Conservation (phyloP, 169 alveolate species). For the Eimeria brunetti region DNA sequence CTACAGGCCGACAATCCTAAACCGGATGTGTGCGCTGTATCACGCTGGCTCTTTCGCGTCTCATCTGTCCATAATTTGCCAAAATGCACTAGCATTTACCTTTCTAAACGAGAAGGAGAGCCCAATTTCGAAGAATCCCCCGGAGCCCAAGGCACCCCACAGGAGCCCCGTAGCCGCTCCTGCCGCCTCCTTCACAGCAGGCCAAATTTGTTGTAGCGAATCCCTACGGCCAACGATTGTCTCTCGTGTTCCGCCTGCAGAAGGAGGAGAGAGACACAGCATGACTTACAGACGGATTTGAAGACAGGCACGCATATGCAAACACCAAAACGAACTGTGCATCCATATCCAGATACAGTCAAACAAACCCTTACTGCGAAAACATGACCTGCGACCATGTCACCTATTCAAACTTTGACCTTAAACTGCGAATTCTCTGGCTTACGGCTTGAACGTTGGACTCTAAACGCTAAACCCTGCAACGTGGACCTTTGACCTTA, state of each 20-base stretch:
- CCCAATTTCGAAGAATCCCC: slow-evolving; percentile 19
- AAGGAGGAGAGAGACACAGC: not conserved
- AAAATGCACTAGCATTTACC: not conserved
- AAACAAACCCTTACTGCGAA: not conserved
- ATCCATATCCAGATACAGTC: not conserved
- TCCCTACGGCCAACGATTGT: not conserved
- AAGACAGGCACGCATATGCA: not conserved
- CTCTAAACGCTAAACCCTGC: not conserved
- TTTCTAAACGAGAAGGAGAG: not conserved
- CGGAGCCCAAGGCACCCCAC: slow-evolving; percentile 48
- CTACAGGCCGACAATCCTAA: not conserved
- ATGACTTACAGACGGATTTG: not conserved
- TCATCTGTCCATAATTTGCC: not conserved
- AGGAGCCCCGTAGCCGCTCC: slow-evolving; percentile 25
- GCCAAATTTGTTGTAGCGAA: not conserved
- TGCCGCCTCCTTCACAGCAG: slow-evolving; percentile 31
- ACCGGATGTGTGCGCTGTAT: not conserved
- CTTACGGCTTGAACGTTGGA: not conserved
- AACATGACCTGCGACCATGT: not conserved
- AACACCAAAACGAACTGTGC: not conserved
- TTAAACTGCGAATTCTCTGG: not conserved
- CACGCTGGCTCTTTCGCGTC: not conserved
- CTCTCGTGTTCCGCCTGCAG: slow-evolving; percentile 54
- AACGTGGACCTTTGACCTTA: not conserved
- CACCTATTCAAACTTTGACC: not conserved